A percentile compares a stretch with the other conserved stretches of the same genome.
phyloP scores from a whole-genome alignment of 2,329 filamentous ascomycete genomes.

The Xylariales sp. region DNA sequence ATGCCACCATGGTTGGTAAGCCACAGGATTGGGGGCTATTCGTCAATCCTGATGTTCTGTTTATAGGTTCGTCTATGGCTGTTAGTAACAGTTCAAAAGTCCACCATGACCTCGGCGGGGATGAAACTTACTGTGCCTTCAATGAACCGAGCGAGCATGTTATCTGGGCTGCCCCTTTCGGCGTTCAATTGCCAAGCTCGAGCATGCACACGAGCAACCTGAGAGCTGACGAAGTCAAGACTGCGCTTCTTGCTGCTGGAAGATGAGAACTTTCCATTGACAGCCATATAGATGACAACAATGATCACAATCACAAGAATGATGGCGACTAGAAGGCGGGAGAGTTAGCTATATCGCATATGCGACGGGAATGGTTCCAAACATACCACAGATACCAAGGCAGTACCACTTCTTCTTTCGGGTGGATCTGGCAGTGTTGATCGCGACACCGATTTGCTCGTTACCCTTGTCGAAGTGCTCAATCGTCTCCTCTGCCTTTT shows the following conservation, averaged over 20 bases:
- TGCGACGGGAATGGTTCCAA: neutral
- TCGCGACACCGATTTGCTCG: slow-evolving; percentile 74
- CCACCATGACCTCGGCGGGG: too few species aligned
- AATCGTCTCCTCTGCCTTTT: slow-evolving; percentile 80
- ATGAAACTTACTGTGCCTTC: too few species aligned
- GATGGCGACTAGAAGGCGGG: slow-evolving; percentile 40
- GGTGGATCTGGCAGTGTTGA: slow-evolving; percentile 73
- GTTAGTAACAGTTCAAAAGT: too few species aligned
- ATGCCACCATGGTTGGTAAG: too few species aligned
- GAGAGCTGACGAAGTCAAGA: slow-evolving; percentile 8
- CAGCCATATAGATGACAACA: slow-evolving; percentile 29
- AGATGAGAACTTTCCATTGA: slow-evolving; percentile 4
- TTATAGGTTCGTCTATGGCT: too few species aligned
- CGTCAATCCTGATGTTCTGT: too few species aligned
- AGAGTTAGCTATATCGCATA: slow-evolving; percentile 18
- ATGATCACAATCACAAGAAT: slow-evolving; percentile 47
- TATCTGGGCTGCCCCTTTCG: too few species aligned
- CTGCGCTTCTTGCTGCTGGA: slow-evolving; percentile 5
- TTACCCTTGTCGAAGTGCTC: slow-evolving; percentile 84
- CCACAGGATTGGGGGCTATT: too few species aligned
- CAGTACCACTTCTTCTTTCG: slow-evolving; percentile 97
- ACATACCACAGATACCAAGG: slow-evolving; percentile 66
- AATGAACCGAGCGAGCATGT: too few species aligned
- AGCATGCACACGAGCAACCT: slow-evolving; percentile 5
- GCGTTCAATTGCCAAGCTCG: neutral